Evolutionary conservation across 768 basidiomycete genomes (phyloP).

Genomic region (Scleroderma bovista): DNA sequence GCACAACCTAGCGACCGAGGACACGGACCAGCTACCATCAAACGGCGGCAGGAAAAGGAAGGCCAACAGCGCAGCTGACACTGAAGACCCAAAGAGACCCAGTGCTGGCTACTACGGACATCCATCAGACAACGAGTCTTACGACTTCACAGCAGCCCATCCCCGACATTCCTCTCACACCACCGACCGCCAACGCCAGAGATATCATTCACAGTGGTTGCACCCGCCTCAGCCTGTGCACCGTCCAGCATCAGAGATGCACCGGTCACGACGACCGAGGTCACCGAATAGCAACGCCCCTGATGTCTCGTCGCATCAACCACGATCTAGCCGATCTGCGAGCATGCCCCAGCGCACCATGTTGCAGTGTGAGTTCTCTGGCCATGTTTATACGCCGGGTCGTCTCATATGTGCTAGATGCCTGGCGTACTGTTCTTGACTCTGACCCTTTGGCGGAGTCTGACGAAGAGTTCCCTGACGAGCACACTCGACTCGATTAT

Average conservation of each 20-base stretch:
- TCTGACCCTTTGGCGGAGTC: conserved; percentile 74
- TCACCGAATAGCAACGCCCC: conserved; percentile 13
- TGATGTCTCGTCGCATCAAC: conserved; percentile 17
- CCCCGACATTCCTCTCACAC: too few relatives aligned
- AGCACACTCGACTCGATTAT: conserved; percentile 61
- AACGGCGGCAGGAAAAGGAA: conserved; percentile 23
- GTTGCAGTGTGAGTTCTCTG: conserved; percentile 54
- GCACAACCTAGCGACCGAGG: conserved; percentile 13
- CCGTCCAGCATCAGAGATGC: too few relatives aligned
- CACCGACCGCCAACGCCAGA: conserved; percentile 13
- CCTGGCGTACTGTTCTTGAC: conserved; percentile 62
- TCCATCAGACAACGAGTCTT: conserved; percentile 21
- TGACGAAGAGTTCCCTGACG: conserved; percentile 64
- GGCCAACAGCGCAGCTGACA: conserved; percentile 11
- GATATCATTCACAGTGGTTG: conserved; percentile 15
- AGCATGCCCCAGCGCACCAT: conserved; percentile 42
- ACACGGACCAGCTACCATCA: conserved; percentile 6
- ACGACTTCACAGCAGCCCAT: neutral
- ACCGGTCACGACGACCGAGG: conserved; percentile 20
- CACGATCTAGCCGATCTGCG: conserved; percentile 17
- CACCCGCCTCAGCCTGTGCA: too few relatives aligned
- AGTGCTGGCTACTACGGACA: conserved; percentile 15
- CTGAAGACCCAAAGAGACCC: conserved; percentile 9
- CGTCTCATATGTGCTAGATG: conserved; percentile 40
- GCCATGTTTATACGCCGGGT: conserved; percentile 1